Base-by-base conservation (phyloP, 2,329 filamentous ascomycete species). In the Trichoderma simmonsii region DNA sequence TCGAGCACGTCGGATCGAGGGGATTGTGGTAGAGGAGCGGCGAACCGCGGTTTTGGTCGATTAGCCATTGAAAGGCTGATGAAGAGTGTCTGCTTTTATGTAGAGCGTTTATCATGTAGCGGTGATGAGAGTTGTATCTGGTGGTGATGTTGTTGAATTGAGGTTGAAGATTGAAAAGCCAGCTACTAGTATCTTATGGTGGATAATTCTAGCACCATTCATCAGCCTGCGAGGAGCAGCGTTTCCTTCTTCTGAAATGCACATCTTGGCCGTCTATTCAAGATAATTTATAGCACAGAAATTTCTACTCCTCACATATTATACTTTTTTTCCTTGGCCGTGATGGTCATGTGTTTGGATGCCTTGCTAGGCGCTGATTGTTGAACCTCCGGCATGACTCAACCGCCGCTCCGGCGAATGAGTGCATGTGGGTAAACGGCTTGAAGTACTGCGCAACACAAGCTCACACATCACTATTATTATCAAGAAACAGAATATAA, bases 11-110 rank as follows among this genome's bases (percentile, higher is more conserved):
- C 79, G 26, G 84, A 86, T 9, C 82, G 81, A 4, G 80, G 72
- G 1, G 83, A 82, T 51, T 85, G 84, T 0, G 83, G 79, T 14
- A 86, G 79, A 2, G 84, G 83, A 0, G 80, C 82, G 34, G 84
- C 83, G 66, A 86, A 86, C 18, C 67, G 57, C 24, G 60, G 59
- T 6, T 60, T 51, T 8, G 66, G n/a, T 6, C n/a, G 34, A 21
- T 30, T 32, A 12, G 65, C 21, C 70, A 71, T 71, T 63, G 36
- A 21, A 26, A 24, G 5, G 9, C 1, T 32, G 9, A 3, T 32
- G 14, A 24, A 26, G 3, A 28, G 5, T 24, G 11, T 14, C 11
- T 54, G 48, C 4, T 12, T 24, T 54, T 54, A 54, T 54, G 11
- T 6, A 54, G 48, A 2, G 9, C 48, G 48, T 54, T 3, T 14